Conservation (phyloP, 192 early-diverging fungal genomes). For the Podila minutissima region DNA sequence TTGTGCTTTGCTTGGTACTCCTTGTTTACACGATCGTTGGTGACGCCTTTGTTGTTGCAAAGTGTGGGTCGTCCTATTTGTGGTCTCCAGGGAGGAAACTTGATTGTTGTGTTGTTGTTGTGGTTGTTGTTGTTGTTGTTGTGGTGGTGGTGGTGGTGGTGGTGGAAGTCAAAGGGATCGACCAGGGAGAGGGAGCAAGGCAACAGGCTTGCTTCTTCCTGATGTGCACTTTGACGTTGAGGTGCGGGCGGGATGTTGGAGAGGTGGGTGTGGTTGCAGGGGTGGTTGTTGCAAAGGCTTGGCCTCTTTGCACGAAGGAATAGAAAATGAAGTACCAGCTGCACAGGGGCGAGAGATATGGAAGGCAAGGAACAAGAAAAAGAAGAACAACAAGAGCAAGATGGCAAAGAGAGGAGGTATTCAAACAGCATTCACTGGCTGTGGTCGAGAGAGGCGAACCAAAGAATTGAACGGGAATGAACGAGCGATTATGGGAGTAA, state of each 20-base stretch:
- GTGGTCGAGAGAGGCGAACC: too few relatives aligned
- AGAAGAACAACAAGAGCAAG: too few relatives aligned
- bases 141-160: not conserved
- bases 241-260: not conserved
- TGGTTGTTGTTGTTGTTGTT: not conserved
- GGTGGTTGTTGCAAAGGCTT: not conserved
- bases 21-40: not conserved
- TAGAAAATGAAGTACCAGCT: too few relatives aligned
- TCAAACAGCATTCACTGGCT: too few relatives aligned
- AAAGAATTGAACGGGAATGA: too few relatives aligned
- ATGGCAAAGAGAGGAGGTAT: too few relatives aligned
- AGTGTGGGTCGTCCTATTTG: not conserved
- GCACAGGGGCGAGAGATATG: too few relatives aligned
- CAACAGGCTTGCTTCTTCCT: slow-evolving; percentile 10
- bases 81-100: too few relatives aligned
- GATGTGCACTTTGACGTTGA: slow-evolving; percentile 24
- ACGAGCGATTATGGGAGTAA: too few relatives aligned
- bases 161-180: slow-evolving; percentile 8
- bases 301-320: too few relatives aligned
- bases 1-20: not conserved
- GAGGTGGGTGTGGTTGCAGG: not conserved
- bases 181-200: slow-evolving; percentile 9
- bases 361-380: too few relatives aligned
- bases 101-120: not conserved
- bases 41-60: not conserved